These are phyloP conservation scores for Pneumocystis sp. DNA, from an alignment of 1,139 yeast genomes.

Conservation along the genomic window DNA sequence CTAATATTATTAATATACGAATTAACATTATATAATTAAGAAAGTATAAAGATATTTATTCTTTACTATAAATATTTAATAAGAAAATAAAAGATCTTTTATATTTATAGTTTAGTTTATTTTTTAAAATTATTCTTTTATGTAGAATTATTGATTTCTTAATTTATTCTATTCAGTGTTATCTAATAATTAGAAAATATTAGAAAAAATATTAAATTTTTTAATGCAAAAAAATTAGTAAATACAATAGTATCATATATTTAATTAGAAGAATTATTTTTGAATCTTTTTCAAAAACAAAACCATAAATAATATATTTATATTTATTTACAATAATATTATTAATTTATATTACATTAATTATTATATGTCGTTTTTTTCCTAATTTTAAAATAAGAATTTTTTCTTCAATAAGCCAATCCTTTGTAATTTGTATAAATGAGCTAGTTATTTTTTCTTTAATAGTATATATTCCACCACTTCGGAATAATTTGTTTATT, in stretches of 20 bases:
- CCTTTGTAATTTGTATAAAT: background rate
- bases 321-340: background rate
- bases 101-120: constrained; percentile 30
- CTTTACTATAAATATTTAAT: constrained; percentile 46
- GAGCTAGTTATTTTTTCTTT: background rate
- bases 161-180: constrained; percentile 65
- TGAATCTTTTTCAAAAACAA: background rate
- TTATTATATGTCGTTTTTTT: background rate
- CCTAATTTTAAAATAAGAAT: background rate
- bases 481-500: background rate
- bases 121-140: constrained; percentile 47
- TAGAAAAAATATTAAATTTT: constrained; percentile 27
- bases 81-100: constrained; percentile 50
- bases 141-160: constrained; percentile 89
- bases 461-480: background rate
- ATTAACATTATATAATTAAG: constrained; percentile 65
- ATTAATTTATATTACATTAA: background rate
- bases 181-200: constrained; percentile 38
- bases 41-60: constrained; percentile 79
- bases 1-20: constrained; percentile 60
- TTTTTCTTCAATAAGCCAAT: background rate
- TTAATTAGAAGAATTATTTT: background rate
- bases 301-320: background rate
- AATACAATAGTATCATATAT: background rate
- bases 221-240: constrained; percentile 15